Evolutionary conservation across 345 rosid genomes (phyloP).

Genomic region (Dipteronia sinensis): DNA sequence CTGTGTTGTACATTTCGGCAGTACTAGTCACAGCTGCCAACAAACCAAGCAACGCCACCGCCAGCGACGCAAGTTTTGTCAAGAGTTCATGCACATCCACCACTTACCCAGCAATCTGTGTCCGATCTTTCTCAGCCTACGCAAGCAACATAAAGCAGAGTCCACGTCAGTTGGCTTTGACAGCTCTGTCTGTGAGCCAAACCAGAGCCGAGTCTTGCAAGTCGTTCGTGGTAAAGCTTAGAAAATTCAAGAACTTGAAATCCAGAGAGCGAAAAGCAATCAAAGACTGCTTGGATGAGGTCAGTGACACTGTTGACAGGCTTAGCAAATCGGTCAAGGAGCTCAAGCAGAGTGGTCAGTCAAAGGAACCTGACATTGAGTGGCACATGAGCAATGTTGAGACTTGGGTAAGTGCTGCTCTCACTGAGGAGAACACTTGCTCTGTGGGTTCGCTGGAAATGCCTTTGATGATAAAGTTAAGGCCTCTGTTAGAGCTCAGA

Average conservation of each 20-base stretch:
- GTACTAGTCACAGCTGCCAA: slow-evolving; percentile 3
- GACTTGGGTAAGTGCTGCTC: slow-evolving; percentile 96
- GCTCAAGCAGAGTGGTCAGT: slow-evolving; percentile 47
- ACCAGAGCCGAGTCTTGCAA: slow-evolving; percentile 54
- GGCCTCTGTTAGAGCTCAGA: slow-evolving; percentile 50
- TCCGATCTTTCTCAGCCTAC: slow-evolving; percentile 59
- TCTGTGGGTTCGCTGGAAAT: slow-evolving; percentile 74
- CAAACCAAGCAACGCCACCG: slow-evolving; percentile 15
- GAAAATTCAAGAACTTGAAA: slow-evolving; percentile 56
- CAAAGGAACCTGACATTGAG: slow-evolving; percentile 52
- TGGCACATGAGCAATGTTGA: slow-evolving; percentile 86
- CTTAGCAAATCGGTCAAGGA: slow-evolving; percentile 64
- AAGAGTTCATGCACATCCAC: slow-evolving; percentile 64
- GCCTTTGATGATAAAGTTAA: slow-evolving; percentile 63
- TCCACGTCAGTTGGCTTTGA: slow-evolving; percentile 63
- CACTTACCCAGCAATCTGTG: slow-evolving; percentile 64
- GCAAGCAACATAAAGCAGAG: slow-evolving; percentile 60
- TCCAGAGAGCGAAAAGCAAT: slow-evolving; percentile 62
- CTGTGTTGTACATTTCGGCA: slow-evolving; percentile 14
- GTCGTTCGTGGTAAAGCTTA: slow-evolving; percentile 52
- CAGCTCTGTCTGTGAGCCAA: slow-evolving; percentile 75
- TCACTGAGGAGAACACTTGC: slow-evolving; percentile 92
- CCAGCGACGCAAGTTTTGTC: slow-evolving; percentile 48
- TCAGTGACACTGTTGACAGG: slow-evolving; percentile 69
- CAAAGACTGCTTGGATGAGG: slow-evolving; percentile 72